Evolutionary conservation across 345 rosid genomes (phyloP), one percentile per base, ranked within the genome.

Genomic region (Firmiana major): DNA sequence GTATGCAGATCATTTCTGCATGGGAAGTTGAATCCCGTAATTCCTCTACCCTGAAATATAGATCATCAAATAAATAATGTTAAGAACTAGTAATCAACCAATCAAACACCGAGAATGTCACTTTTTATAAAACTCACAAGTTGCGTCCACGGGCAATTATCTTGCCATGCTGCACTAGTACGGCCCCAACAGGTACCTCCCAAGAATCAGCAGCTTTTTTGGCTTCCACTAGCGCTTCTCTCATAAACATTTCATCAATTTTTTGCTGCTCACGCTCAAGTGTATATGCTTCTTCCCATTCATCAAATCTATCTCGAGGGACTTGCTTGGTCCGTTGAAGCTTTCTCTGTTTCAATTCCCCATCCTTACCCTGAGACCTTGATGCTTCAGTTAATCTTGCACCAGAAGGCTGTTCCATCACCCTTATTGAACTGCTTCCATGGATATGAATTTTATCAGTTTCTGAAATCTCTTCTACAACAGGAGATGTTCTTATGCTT

Each of bases 181-280:
- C 97, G 53, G 98, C 98, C 53, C 99, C 99, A 21, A 93, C 97
- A 70, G 98, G 99, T 62, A 96, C 99, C 81, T 96, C 99, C 99
- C 99, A 96, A 17, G 85, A 78, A 86, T 96, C 98, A 76, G 92
- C 97, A 70, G 99, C 99, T 82, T 92, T 93, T 77, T 90, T 89
- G 77, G 98, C 98, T 90, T 96, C 99, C 71, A 86, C 63, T 43
- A 96, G 73, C 2, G 99, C 99, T 86, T 96, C 99, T 82, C 88
- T 90, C 99, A 96, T 93, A 85, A 90, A 96, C 80, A 90, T 87
- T 81, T 92, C 98, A 82, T 96, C 99, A 64, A 75, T 66, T 82
- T 82, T 89, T 31, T 84, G 86, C 86, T 86, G 97, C 84, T 92
- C 97, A 13, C 85, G 82, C 80, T 96, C 97, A 72, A 79, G 80